Evolutionary conservation across 2,329 filamentous ascomycete species (phyloP).

Genomic region (Ophioceras dolichostomum): DNA sequence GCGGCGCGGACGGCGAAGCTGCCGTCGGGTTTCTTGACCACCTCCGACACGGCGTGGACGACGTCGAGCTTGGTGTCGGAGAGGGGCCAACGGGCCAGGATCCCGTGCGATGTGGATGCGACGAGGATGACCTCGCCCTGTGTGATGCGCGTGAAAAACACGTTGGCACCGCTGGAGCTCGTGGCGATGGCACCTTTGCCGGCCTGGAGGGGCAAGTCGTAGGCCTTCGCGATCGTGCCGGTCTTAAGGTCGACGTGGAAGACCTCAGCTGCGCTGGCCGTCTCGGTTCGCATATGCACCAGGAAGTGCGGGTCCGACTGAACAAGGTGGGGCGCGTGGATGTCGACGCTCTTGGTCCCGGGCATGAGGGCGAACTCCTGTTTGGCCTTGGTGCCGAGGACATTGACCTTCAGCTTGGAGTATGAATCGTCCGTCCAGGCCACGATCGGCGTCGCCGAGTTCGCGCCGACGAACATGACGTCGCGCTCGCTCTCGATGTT

Average conservation of each 20-base stretch:
- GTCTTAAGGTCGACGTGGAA: conserved; percentile 70
- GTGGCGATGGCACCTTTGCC: conserved; percentile 68
- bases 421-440: conserved; percentile 58
- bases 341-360: conserved; percentile 37
- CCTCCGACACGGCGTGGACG: conserved; percentile 52
- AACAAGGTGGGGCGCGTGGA: conserved; percentile 63
- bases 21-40: conserved; percentile 56
- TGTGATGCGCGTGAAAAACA: conserved; percentile 80
- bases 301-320: conserved; percentile 73
- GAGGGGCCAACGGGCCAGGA: conserved; percentile 63
- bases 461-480: conserved; percentile 64
- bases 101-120: conserved; percentile 64
- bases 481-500: conserved; percentile 54
- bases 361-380: conserved; percentile 39
- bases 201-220: conserved; percentile 60
- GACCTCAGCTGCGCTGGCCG: conserved; percentile 70
- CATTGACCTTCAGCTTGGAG: conserved; percentile 56
- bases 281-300: conserved; percentile 62
- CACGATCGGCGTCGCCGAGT: conserved; percentile 61
- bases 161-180: conserved; percentile 65
- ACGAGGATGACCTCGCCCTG: conserved; percentile 60
- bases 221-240: conserved; percentile 60
- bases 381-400: conserved; percentile 48
- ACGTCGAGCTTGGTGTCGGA: conserved; percentile 25
- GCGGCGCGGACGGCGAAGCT: conserved; percentile 71